These are phyloP conservation scores for Epicoccum nigrum DNA, from an alignment of 2,329 filamentous ascomycete genomes.

Conservation along the genomic window DNA sequence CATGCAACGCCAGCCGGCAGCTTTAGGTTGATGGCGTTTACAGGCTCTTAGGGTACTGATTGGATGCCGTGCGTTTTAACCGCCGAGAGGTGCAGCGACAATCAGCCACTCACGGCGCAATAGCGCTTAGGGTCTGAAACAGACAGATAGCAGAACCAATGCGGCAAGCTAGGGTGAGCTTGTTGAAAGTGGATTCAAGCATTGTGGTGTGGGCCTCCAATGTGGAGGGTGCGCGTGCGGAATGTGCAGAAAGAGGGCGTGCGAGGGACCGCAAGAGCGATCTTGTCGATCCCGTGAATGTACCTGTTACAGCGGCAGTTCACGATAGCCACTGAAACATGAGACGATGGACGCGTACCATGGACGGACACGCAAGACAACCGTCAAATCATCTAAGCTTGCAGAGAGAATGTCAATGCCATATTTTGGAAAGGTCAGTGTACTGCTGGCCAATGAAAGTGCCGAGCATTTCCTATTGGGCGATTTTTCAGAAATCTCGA, in stretches of 20 bases:
- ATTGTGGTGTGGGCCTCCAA: neutral
- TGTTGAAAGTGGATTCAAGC: conserved; percentile 13
- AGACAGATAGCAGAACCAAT: conserved; percentile 18
- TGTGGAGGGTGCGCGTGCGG: conserved; percentile 1
- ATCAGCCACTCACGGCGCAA: conserved; percentile 36
- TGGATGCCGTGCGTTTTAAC: conserved; percentile 28
- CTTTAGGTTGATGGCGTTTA: conserved; percentile 12
- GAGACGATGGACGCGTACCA: conserved; percentile 6
- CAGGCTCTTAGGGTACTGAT: conserved; percentile 13
- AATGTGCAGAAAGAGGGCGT: conserved; percentile 7
- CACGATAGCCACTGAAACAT: conserved; percentile 13
- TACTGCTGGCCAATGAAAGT: neutral
- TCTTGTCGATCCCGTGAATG: conserved; percentile 2
- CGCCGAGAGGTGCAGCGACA: conserved; percentile 32
- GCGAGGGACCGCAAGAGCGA: neutral
- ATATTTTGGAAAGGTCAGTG: neutral
- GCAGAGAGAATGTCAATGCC: neutral
- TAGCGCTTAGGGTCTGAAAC: conserved; percentile 41
- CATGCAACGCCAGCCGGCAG: conserved; percentile 24
- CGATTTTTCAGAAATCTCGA: neutral
- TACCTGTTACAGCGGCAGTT: conserved; percentile 6
- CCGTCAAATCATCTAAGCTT: neutral
- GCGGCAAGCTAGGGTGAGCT: conserved; percentile 20
- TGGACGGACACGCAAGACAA: conserved; percentile 4
- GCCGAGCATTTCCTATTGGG: conserved; percentile 4